Base-by-base conservation (phyloP, 352 stramenopile species). In the Globisporangium nodosum region DNA sequence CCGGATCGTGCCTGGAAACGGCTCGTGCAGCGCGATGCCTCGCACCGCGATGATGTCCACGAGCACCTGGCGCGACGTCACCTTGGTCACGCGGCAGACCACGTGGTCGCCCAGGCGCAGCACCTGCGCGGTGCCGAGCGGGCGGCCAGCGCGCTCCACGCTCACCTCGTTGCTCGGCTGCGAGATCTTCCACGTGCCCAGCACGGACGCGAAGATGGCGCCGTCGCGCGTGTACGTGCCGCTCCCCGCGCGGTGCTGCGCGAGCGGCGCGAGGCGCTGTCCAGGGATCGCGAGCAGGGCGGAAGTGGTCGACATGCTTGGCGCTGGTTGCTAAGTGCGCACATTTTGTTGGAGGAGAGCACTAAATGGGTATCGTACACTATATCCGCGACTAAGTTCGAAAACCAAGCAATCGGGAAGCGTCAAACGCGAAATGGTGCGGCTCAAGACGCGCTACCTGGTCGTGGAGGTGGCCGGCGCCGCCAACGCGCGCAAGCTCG, bases 401-500 rank as follows among this genome's bases (percentile, higher is more conserved):
- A 37, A 37, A 27, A 27, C 24, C 24, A 27, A 27, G 24, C 24
- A 27, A 27, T 24, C 9, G 33, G 33, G 33, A 42, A 42, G 35
- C 35, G 35, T 13, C 35, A 15, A 15, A 42, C 33, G 6, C 6
- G 12, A 42, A 12, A 92, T 92, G 81, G 81, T 92, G 58, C 77
- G 81, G 9, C 78, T 89, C 18, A 92, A 92, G 70, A 89, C 79
- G 16, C 77, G 79, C 16, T 92, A 90, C 66, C 49, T 92, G 56
- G 57, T 90, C 52, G 75, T 85, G 56, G 79, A 91, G 62, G 61
- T 77, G n/a, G 60, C 73, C 18, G 52, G 49, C 7, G 51, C 63
- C 20, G 63, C 66, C 37, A 70, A 61, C 20, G 61, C 65, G 21
- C 70, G 73, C 21, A 88, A 80, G 56, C 64, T 83, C 40, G 27